Evolutionary conservation across 1,139 yeast genomes (phyloP), one percentile per base, ranked within the genome.

Genomic region (Diutina mesorugosa): DNA sequence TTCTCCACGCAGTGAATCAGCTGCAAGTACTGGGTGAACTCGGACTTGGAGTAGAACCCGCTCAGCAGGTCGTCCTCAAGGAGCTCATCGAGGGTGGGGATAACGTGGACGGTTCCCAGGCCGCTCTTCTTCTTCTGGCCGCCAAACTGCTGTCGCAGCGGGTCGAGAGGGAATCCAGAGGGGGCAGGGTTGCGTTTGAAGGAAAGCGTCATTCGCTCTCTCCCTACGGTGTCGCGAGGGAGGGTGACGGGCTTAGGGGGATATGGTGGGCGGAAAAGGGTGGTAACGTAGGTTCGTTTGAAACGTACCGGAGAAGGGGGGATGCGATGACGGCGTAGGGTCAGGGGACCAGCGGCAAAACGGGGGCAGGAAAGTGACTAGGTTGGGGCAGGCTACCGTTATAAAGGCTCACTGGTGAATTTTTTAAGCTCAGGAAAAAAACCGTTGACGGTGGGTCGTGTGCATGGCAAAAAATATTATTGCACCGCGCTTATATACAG

Each of bases 1-100:
- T 50, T 50, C 14, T 50, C 53, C 29, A 50, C 53, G 18, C 53
- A 50, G 26, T 50, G 53, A 30, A 50, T 32, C 45, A 50, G 41
- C 45, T 50, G 45, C 7, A 50, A 29, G 29, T 50, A 50, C 10
- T 50, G 45, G 7, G 28, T 50, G 32, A 50, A 50, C 45, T 50
- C 45, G 21, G 21, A n/a, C 18, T 28, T 28, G 21, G 53, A 50
- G 18, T 50, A 50, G 16, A 50, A 50, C 28, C 53, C 53, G n/a
- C 32, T 21, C 53, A 50, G 53, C 41, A 32, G 21, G 26, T 50
- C 53, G n/a, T 50, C 53, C 18, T 50, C 53, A 5, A 50, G 45
- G 5, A 50, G 16, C 16, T 50, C 53, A 21, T 50, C 53, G 10
- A 50, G 35, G 14, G 53, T 50, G 28, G 53, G 53, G 28, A 50